These are phyloP conservation scores for Calonectria honghensis DNA, from an alignment of 2,329 filamentous ascomycete genomes.

Conservation along the genomic window DNA sequence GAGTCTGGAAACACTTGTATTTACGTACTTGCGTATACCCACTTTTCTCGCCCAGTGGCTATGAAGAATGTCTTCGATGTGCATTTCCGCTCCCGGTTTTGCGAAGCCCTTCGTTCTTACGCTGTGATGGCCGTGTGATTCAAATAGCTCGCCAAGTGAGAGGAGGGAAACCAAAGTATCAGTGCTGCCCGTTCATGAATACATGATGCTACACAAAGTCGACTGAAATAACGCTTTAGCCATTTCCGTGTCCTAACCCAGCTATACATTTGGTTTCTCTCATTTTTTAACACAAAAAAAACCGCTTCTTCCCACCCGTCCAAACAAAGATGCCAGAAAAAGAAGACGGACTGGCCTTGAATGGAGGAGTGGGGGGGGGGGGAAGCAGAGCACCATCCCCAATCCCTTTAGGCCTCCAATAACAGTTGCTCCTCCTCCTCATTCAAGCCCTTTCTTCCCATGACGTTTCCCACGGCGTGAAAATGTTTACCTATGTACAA, in stretches of 20 bases:
- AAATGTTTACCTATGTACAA: conserved; percentile 38
- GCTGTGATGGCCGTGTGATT: background rate
- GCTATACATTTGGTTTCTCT: conserved; percentile 45
- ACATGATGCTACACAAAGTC: conserved; percentile 6
- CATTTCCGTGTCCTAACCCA: conserved; percentile 47
- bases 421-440: conserved; percentile 40
- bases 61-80: conserved; percentile 20
- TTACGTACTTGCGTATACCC: conserved; percentile 53
- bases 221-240: conserved; percentile 42
- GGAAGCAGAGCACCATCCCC: conserved; percentile 25
- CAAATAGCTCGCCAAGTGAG: background rate
- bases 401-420: conserved; percentile 37
- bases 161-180: background rate
- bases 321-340: conserved; percentile 39
- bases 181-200: background rate
- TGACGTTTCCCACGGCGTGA: conserved; percentile 18
- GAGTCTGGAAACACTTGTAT: conserved; percentile 52
- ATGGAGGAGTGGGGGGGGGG: background rate
- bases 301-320: conserved; percentile 36
- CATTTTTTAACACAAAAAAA: conserved; percentile 2
- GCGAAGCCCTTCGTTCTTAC: background rate
- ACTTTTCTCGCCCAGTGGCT: conserved; percentile 42
- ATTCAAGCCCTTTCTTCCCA: conserved; percentile 19
- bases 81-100: background rate
- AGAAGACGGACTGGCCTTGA: conserved; percentile 40